Conservation (phyloP, 192 early-diverging fungal species). For the Phlyctochytrium bullatum region DNA sequence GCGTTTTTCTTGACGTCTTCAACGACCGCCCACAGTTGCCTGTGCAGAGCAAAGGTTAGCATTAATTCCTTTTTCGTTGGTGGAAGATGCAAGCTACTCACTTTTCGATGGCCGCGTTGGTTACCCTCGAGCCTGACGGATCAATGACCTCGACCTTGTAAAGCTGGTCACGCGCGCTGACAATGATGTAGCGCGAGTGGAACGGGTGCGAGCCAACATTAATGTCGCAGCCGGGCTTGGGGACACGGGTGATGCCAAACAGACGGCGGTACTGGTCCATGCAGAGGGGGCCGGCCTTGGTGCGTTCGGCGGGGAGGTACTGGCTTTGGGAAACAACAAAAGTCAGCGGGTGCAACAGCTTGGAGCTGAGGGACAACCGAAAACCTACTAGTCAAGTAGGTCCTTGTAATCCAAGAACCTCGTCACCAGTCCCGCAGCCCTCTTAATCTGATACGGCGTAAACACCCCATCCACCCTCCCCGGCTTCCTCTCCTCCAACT, state of each 20-base stretch:
- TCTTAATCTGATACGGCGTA: conserved; percentile 72
- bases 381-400: conserved; percentile 58
- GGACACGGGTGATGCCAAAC: conserved; percentile 81
- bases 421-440: conserved; percentile 73
- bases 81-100: conserved; percentile 24
- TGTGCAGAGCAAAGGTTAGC: conserved; percentile 28
- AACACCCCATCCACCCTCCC: no score
- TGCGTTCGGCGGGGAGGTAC: conserved; percentile 63
- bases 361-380: conserved; percentile 33
- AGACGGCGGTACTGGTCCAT: conserved; percentile 83
- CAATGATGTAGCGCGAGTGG: conserved; percentile 57
- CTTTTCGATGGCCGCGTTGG: conserved; percentile 70
- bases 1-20: conserved; percentile 41
- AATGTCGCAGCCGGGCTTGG: conserved; percentile 71
- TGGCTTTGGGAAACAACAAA: conserved; percentile 31
- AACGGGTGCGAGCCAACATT: conserved; percentile 53
- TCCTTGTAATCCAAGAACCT: conserved; percentile 75
- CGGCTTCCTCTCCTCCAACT: conserved; percentile 6
- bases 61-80: conserved; percentile 1
- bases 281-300: conserved; percentile 65
- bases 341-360: conserved; percentile 4
- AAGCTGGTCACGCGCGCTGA: conserved; percentile 75
- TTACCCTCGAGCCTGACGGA: conserved; percentile 50
- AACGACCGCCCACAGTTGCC: conserved; percentile 60
- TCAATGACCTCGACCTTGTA: conserved; percentile 71